These are phyloP conservation scores for Periconia digitata DNA, from an alignment of 2,329 filamentous ascomycete species.

Conservation along the genomic window DNA sequence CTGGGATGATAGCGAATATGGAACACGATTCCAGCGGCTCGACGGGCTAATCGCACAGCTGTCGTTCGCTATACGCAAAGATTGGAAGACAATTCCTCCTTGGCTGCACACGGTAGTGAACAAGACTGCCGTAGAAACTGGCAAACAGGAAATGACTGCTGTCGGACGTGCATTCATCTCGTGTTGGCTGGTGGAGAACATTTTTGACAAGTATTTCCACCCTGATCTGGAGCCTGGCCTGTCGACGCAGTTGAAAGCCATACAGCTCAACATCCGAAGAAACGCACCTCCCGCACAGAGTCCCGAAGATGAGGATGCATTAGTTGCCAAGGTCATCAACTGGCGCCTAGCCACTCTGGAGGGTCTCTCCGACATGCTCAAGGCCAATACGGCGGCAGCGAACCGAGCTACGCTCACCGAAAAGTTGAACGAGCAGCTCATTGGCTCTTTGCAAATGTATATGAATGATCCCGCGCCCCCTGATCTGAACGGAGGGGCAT, in stretches of 20 bases:
- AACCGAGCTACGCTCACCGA: constrained; percentile 62
- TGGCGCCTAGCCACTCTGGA: constrained; percentile 95
- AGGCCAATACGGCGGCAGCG: constrained; percentile 64
- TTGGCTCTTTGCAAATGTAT: constrained; percentile 70
- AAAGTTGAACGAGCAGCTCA: constrained; percentile 67
- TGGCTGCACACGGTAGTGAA: constrained; percentile 84
- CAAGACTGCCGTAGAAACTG: constrained; percentile 78
- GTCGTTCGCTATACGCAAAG: constrained; percentile 93
- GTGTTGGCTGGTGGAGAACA: constrained; percentile 85
- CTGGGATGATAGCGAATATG: constrained; percentile 93
- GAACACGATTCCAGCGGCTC: constrained; percentile 82
- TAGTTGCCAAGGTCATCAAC: constrained; percentile 82
- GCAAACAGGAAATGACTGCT: constrained; percentile 97
- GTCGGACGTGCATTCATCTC: constrained; percentile 87
- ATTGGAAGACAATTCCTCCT: constrained; percentile 78
- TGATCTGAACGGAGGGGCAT: constrained; percentile 83
- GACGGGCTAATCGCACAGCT: constrained; percentile 94
- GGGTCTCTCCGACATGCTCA: constrained; percentile 73
- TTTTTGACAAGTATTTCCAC: constrained; percentile 92
- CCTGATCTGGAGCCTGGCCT: constrained; percentile 77
- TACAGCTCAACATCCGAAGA: constrained; percentile 83
- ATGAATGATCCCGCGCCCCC: constrained; percentile 75
- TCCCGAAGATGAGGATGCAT: constrained; percentile 84
- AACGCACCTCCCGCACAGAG: constrained; percentile 73
- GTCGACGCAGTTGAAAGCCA: constrained; percentile 76